These are phyloP conservation scores for Penicillium brasilianum DNA, from an alignment of 2,329 filamentous ascomycete genomes.

Conservation along the genomic window DNA sequence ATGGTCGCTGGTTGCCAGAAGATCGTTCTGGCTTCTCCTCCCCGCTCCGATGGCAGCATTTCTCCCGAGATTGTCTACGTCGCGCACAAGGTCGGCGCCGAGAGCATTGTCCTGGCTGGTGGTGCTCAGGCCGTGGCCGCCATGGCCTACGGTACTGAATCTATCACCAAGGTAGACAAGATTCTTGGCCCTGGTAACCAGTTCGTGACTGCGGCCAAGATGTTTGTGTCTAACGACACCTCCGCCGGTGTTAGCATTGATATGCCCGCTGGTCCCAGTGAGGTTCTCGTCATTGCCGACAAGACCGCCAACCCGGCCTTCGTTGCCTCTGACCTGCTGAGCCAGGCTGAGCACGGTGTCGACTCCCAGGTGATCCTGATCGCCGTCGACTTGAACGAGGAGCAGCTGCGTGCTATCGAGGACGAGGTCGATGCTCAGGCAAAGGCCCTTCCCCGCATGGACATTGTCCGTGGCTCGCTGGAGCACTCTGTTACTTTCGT, in stretches of 20 bases:
- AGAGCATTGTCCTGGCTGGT: constrained; percentile 93
- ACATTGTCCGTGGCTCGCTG: constrained; percentile 90
- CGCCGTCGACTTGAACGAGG: constrained; percentile 76
- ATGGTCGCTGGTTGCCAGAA: constrained; percentile 97
- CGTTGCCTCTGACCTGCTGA: constrained; percentile 91
- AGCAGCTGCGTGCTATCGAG: constrained; percentile 80
- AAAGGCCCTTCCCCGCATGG: constrained; percentile 81
- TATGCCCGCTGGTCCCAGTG: constrained; percentile 96
- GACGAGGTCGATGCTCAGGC: constrained; percentile 90
- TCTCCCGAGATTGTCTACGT: constrained; percentile 98
- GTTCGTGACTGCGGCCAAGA: constrained; percentile 98
- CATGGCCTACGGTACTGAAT: constrained; percentile 96
- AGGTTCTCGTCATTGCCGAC: constrained; percentile 96
- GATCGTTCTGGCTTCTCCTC: constrained; percentile 91
- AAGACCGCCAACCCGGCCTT: constrained; percentile 87
- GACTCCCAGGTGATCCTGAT: constrained; percentile 95
- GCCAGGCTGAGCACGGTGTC: constrained; percentile 94
- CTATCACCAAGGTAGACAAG: constrained; percentile 95
- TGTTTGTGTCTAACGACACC: constrained; percentile 97
- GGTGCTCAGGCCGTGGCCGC: constrained; percentile 95
- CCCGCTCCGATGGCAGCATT: constrained; percentile 83
- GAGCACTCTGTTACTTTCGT: constrained; percentile 88
- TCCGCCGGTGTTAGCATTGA: constrained; percentile 95
- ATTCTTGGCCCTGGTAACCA: constrained; percentile 97
- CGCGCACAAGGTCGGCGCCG: constrained; percentile 93